Percentiles rank a stretch among this genome's conserved stretches.
phyloP scores from a whole-genome alignment of 2,329 filamentous ascomycete species.

The Aspergillus thermomutatus region DNA sequence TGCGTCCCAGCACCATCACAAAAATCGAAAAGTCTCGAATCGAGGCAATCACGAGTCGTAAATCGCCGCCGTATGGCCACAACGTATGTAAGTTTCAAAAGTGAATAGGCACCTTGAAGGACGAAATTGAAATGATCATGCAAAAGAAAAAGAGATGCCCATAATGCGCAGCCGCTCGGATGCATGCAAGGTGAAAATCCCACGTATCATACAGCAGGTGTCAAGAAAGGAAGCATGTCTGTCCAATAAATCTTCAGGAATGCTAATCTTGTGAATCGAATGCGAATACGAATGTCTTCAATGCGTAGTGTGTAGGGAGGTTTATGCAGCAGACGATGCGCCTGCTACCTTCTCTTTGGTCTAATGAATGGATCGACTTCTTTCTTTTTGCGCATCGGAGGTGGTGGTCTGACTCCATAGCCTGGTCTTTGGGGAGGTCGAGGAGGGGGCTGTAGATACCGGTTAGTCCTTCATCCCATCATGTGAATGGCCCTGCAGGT shows the following conservation, averaged over 20 bases:
- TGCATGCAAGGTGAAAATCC: neutral
- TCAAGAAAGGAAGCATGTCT: neutral
- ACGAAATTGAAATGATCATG: neutral
- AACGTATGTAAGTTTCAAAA: neutral
- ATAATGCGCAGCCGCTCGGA: neutral
- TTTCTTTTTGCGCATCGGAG: slow-evolving; percentile 38
- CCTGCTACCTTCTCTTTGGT: slow-evolving; percentile 30
- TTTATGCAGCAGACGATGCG: neutral
- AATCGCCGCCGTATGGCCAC: neutral
- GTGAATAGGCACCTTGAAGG: neutral
- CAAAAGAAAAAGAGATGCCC: neutral
- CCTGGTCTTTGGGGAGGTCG: slow-evolving; percentile 17
- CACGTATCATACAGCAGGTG: slow-evolving; percentile 1
- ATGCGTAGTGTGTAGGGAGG: neutral
- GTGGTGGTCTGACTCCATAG: slow-evolving; percentile 24
- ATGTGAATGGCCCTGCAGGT: neutral
- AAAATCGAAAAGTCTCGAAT: neutral
- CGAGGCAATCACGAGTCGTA: neutral
- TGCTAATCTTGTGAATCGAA: neutral
- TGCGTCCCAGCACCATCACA: neutral
- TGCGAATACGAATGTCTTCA: neutral
- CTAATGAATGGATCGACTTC: slow-evolving; percentile 41
- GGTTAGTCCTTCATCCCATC: slow-evolving; percentile 10
- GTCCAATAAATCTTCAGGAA: neutral
- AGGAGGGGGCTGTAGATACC: slow-evolving; percentile 6